These are phyloP conservation scores for Grammothele lineata DNA, from an alignment of 768 basidiomycete genomes.

Conservation along the genomic window DNA sequence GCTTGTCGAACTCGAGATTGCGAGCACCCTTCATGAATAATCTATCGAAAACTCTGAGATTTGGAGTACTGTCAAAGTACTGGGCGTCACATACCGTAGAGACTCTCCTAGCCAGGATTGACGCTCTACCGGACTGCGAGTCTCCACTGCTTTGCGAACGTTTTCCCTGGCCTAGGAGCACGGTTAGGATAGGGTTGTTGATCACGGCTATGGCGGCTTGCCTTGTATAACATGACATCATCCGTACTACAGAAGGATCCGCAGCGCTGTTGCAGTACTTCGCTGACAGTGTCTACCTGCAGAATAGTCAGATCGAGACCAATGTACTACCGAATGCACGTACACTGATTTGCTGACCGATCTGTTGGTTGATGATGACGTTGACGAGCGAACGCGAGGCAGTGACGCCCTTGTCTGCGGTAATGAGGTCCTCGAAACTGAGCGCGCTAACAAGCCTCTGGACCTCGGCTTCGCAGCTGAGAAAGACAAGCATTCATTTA, in stretches of 20 bases:
- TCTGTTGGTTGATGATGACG: slow-evolving; percentile 96
- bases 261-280: slow-evolving; percentile 89
- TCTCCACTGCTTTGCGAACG: slow-evolving; percentile 84
- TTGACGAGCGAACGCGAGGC: slow-evolving; percentile 89
- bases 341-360: slow-evolving; percentile 93
- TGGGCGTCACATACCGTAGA: slow-evolving; percentile 52
- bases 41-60: slow-evolving; percentile 34
- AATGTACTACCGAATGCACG: slow-evolving; percentile 29
- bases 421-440: slow-evolving; percentile 86
- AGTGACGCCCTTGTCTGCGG: slow-evolving; percentile 79
- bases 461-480: slow-evolving; percentile 67
- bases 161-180: slow-evolving; percentile 80
- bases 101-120: slow-evolving; percentile 84
- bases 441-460: slow-evolving; percentile 66
- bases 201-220: slow-evolving; percentile 22
- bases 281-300: slow-evolving; percentile 95
- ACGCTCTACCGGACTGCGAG: slow-evolving; percentile 66
- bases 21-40: slow-evolving; percentile 86
- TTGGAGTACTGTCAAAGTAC: neutral
- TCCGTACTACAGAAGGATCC: slow-evolving; percentile 98
- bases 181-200: no score
- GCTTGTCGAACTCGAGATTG: slow-evolving; percentile 77
- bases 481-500: no score
- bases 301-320: neutral
- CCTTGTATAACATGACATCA: slow-evolving; percentile 98